These are phyloP conservation scores for Sphagnum magellanicum DNA, from an alignment of 228 moss, liverwort and hornwort genomes.

Conservation along the genomic window DNA sequence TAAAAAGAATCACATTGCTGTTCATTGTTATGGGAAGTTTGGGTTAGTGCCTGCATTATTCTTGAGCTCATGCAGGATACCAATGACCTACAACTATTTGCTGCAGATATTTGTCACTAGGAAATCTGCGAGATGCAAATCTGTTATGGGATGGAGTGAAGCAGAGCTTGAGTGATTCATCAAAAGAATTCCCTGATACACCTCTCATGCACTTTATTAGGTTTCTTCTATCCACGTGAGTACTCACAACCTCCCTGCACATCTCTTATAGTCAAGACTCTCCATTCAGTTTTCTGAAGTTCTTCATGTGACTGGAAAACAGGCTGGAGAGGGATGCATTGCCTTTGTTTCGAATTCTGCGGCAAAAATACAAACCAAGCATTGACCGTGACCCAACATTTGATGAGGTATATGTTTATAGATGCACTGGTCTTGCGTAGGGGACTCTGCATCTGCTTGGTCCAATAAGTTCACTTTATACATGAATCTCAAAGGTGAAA, in stretches of 20 bases:
- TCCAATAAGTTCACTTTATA: background rate
- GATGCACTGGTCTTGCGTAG: background rate
- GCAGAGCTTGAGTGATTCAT: slow-evolving; percentile 22
- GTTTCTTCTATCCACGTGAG: slow-evolving; percentile 87
- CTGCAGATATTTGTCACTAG: slow-evolving; percentile 81
- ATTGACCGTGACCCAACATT: slow-evolving; percentile 82
- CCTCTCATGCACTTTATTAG: slow-evolving; percentile 77
- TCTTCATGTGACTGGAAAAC: slow-evolving; percentile 7
- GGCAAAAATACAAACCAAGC: slow-evolving; percentile 90
- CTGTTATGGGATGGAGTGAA: slow-evolving; percentile 50
- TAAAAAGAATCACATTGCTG: no score
- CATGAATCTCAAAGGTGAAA: background rate
- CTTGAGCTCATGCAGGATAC: no score
- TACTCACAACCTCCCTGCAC: background rate
- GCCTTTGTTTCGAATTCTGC: slow-evolving; percentile 83
- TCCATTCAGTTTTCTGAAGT: background rate
- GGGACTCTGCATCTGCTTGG: background rate
- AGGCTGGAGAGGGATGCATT: slow-evolving; percentile 93
- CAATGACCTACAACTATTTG: background rate
- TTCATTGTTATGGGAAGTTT: no score
- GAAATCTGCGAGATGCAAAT: slow-evolving; percentile 83
- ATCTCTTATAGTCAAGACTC: background rate
- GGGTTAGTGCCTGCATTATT: no score
- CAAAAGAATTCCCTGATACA: slow-evolving; percentile 63
- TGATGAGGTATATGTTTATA: slow-evolving; percentile 60